Conservation (phyloP, 352 stramenopile species). For the Phytopythium delawarense region DNA sequence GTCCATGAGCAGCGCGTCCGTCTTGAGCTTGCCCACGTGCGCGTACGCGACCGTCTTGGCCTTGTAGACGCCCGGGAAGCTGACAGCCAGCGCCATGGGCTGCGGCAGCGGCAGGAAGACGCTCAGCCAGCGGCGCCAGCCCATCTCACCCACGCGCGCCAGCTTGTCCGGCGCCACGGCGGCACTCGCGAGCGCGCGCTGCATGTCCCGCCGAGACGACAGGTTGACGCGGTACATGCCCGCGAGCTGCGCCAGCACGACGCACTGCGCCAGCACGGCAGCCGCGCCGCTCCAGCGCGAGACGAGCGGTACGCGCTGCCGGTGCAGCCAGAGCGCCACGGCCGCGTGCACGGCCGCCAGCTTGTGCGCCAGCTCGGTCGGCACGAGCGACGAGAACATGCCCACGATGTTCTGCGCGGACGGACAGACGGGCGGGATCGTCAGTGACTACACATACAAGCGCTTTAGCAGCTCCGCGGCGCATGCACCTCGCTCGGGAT, state of each 20-base stretch:
- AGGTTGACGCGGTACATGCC: constrained; percentile 41
- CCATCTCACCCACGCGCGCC: constrained; percentile 34
- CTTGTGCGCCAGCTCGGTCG: constrained; percentile 52
- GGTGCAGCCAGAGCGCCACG: constrained; percentile 28
- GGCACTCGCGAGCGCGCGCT: constrained; percentile 23
- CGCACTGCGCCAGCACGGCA: constrained; percentile 36
- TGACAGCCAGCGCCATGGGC: constrained; percentile 36
- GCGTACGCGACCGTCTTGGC: constrained; percentile 43
- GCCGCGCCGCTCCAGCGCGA: constrained; percentile 44
- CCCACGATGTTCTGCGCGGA: constrained; percentile 37
- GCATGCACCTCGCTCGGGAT: constrained; percentile 33
- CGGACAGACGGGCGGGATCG: neutral
- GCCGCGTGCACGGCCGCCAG: constrained; percentile 35
- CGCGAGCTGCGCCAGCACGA: constrained; percentile 37
- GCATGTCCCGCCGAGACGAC: constrained; percentile 37
- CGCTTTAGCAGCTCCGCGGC: neutral
- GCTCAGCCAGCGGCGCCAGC: constrained; percentile 39
- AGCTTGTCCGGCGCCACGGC: constrained; percentile 29
- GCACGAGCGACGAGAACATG: constrained; percentile 35
- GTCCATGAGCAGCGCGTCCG: constrained; percentile 53
- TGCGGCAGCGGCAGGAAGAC: constrained; percentile 54
- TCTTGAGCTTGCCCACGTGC: constrained; percentile 50
- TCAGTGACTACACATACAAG: too few species aligned
- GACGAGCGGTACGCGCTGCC: constrained; percentile 45
- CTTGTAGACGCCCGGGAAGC: constrained; percentile 41